Evolutionary conservation across 768 basidiomycete species (phyloP).

Genomic region (Phallus indusiatus): DNA sequence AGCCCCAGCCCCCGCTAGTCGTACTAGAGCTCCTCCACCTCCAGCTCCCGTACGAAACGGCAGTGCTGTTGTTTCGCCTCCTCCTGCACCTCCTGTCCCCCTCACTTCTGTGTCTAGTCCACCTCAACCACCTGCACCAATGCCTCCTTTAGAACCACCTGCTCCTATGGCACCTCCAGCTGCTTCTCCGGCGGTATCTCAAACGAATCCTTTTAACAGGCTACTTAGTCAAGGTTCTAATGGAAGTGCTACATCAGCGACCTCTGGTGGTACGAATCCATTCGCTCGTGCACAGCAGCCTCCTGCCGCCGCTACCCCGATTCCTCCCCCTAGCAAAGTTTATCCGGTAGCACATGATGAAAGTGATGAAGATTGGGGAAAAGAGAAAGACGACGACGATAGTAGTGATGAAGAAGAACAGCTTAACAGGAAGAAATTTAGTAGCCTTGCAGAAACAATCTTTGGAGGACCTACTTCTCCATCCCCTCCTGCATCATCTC

Average conservation of each 20-base stretch:
- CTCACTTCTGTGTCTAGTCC: slow-evolving; percentile 10
- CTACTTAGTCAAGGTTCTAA: slow-evolving; percentile 43
- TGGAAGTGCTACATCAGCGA: slow-evolving; percentile 24
- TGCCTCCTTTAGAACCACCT: slow-evolving; percentile 19
- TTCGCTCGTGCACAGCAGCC: slow-evolving; percentile 51
- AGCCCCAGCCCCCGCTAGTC: slow-evolving; percentile 17
- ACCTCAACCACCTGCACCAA: slow-evolving; percentile 10
- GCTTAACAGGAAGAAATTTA: slow-evolving; percentile 52
- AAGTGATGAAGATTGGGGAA: slow-evolving; percentile 76
- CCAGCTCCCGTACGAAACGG: slow-evolving; percentile 12
- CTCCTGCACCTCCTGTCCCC: slow-evolving; percentile 25
- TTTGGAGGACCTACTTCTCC: slow-evolving; percentile 58
- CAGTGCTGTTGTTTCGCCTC: slow-evolving; percentile 22
- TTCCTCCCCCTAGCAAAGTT: slow-evolving; percentile 42
- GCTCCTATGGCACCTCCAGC: slow-evolving; percentile 21
- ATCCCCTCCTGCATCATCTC: slow-evolving; percentile 14
- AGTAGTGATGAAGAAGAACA: slow-evolving; percentile 74
- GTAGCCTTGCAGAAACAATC: slow-evolving; percentile 66
- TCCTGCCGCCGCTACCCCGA: slow-evolving; percentile 36
- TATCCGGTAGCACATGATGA: slow-evolving; percentile 55
- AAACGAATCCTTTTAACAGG: slow-evolving; percentile 75
- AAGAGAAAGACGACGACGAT: slow-evolving; percentile 58
- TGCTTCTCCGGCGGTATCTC: slow-evolving; percentile 34
- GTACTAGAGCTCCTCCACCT: slow-evolving; percentile 20
- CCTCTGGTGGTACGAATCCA: slow-evolving; percentile 58